Evolutionary conservation across 352 stramenopile genomes (phyloP).

Genomic region (Phytophthora citricola): DNA sequence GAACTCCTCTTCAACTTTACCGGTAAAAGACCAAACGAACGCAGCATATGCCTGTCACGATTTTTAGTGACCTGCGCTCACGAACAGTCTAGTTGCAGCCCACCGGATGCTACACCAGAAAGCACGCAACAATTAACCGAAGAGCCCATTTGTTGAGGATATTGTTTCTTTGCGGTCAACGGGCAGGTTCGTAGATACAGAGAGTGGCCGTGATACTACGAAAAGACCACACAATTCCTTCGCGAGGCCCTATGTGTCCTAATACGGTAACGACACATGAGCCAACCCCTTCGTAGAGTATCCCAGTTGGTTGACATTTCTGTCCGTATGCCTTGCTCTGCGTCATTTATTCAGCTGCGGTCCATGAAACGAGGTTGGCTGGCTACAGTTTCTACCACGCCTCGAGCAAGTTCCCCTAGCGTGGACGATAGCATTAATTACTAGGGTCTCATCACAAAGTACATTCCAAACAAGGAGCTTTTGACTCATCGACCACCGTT

Average conservation of each 20-base stretch:
- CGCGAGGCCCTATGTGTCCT: too few relatives aligned
- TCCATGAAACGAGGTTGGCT: not conserved
- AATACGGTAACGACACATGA: too few relatives aligned
- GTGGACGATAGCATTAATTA: too few relatives aligned
- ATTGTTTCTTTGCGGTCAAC: constrained; percentile 1
- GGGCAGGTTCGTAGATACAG: too few relatives aligned
- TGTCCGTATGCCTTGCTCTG: not conserved
- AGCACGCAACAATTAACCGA: not conserved
- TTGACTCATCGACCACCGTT: too few relatives aligned
- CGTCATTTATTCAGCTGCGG: too few relatives aligned
- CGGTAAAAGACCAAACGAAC: not conserved
- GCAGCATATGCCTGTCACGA: not conserved
- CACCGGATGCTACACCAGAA: not conserved
- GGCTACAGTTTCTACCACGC: not conserved
- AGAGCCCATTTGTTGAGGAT: not conserved
- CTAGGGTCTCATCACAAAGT: too few relatives aligned
- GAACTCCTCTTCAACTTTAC: not conserved
- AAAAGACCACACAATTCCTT: too few relatives aligned
- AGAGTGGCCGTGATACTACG: too few relatives aligned
- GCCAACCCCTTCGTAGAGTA: too few relatives aligned
- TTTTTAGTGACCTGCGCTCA: not conserved
- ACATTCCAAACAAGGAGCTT: too few relatives aligned
- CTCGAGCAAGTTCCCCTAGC: too few relatives aligned
- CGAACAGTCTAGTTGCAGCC: not conserved
- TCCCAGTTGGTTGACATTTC: not conserved